A percentile compares a stretch with the other conserved stretches of the same genome.
Evolutionary conservation across 2,329 filamentous ascomycete genomes (phyloP).

Genomic region (Paracoccidioides brasiliensis): DNA sequence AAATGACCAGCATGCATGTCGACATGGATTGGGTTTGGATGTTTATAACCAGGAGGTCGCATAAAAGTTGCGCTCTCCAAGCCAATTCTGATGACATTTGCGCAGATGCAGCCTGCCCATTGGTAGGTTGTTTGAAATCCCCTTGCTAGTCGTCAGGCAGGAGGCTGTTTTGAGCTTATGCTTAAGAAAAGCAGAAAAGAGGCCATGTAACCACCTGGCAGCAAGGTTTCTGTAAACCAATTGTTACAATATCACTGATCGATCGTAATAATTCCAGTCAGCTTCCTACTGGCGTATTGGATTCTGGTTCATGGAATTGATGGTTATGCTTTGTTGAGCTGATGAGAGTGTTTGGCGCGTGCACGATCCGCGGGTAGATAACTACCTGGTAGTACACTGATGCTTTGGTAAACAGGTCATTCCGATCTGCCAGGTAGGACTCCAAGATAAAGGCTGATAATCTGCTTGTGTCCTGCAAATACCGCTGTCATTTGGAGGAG

Average conservation of each 20-base stretch:
- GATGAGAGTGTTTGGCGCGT: too few relatives aligned
- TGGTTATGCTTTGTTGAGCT: too few relatives aligned
- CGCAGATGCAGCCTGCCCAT: background rate
- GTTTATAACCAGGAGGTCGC: background rate
- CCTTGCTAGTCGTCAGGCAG: background rate
- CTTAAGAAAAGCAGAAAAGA: background rate
- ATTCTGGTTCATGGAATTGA: too few relatives aligned
- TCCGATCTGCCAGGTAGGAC: too few relatives aligned
- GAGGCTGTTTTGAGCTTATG: background rate
- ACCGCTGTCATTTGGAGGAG: too few relatives aligned
- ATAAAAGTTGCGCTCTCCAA: background rate
- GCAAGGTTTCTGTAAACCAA: background rate
- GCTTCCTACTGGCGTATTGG: too few relatives aligned
- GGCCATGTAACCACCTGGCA: background rate
- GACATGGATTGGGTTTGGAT: background rate
- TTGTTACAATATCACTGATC: background rate
- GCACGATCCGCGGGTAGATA: too few relatives aligned
- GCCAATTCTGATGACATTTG: conserved; percentile 1
- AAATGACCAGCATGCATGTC: background rate
- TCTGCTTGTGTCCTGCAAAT: too few relatives aligned
- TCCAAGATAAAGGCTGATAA: too few relatives aligned
- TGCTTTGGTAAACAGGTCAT: too few relatives aligned
- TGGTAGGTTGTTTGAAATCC: background rate
- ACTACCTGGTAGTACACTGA: too few relatives aligned
- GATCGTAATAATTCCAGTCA: background rate